phyloP scores from a whole-genome alignment of 2,329 filamentous ascomycete species.

The Cephalotrichum gorgonifer region DNA sequence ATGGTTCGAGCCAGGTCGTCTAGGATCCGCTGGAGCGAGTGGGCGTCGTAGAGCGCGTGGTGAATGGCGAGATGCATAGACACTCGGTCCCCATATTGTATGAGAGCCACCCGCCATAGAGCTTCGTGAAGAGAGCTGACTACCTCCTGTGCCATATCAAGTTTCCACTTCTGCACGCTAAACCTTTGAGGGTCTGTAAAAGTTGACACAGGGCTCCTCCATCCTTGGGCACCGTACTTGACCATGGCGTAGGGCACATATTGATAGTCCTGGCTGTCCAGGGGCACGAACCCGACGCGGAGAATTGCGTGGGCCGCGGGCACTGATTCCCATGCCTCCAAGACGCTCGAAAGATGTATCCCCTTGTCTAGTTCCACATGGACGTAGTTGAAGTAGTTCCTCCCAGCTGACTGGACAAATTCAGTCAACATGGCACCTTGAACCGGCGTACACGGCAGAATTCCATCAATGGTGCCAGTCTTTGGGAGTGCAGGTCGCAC shows the following conservation, averaged over 20 bases:
- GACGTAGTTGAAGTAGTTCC: constrained; percentile 67
- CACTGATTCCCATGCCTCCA: constrained; percentile 48
- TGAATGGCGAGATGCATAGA: constrained; percentile 47
- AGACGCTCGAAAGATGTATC: constrained; percentile 30
- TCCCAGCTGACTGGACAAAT: constrained; percentile 56
- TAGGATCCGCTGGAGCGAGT: constrained; percentile 58
- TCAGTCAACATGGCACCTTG: constrained; percentile 73
- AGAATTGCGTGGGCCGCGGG: constrained; percentile 57
- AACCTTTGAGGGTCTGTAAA: constrained; percentile 11
- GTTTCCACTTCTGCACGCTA: constrained; percentile 25
- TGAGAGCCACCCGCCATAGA: constrained; percentile 52
- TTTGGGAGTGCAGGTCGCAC: background rate
- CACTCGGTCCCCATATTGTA: constrained; percentile 14
- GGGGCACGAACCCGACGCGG: constrained; percentile 59
- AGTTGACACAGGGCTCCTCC: constrained; percentile 10
- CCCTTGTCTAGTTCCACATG: constrained; percentile 35
- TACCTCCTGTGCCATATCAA: constrained; percentile 18
- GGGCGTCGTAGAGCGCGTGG: constrained; percentile 80
- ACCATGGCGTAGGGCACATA: constrained; percentile 66
- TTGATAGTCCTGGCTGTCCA: constrained; percentile 36
- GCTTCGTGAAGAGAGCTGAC: constrained; percentile 37
- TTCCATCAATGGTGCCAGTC: background rate
- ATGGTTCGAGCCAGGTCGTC: constrained; percentile 25
- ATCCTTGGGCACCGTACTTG: constrained; percentile 30
- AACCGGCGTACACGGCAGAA: constrained; percentile 61